Conservation (phyloP, 2,329 filamentous ascomycete genomes). For the Xylaria sp. region DNA sequence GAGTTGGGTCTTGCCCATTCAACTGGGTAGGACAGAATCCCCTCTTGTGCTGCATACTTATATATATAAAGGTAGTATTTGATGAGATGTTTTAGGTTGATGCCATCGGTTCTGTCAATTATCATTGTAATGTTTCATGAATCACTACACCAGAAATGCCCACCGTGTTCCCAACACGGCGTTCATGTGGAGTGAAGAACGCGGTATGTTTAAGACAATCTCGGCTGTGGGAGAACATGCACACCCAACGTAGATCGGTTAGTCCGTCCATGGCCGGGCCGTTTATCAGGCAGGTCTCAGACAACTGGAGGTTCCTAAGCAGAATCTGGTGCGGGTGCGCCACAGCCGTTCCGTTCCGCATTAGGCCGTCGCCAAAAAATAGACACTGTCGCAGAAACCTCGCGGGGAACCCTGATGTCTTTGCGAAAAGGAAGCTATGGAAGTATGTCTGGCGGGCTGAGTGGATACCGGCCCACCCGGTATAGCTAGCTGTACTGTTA, state of each 20-base stretch:
- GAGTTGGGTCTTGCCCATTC: background rate
- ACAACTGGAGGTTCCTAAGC: conserved; percentile 2
- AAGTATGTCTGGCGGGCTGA: background rate
- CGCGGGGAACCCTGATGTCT: conserved; percentile 16
- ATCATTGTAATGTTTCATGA: background rate
- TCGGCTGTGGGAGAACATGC: conserved; percentile 7
- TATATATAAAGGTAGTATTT: background rate
- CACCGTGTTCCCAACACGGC: conserved; percentile 17
- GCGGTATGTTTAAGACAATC: conserved; percentile 8
- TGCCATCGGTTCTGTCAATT: background rate
- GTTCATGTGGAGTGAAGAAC: conserved; percentile 4
- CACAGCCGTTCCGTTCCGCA: conserved; percentile 27
- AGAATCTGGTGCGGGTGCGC: conserved; percentile 10
- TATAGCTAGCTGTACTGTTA: background rate
- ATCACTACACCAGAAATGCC: background rate
- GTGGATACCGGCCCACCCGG: background rate
- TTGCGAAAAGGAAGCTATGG: background rate
- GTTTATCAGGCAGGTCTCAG: conserved; percentile 17
- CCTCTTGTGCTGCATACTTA: background rate
- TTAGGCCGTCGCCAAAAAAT: background rate
- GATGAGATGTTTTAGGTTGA: background rate
- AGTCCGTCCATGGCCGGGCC: background rate
- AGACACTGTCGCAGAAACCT: conserved; percentile 6
- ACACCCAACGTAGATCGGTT: conserved; percentile 3
- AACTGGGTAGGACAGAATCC: background rate